phyloP scores from a whole-genome alignment of 257 asterid species.

The Agastache rugosa region DNA sequence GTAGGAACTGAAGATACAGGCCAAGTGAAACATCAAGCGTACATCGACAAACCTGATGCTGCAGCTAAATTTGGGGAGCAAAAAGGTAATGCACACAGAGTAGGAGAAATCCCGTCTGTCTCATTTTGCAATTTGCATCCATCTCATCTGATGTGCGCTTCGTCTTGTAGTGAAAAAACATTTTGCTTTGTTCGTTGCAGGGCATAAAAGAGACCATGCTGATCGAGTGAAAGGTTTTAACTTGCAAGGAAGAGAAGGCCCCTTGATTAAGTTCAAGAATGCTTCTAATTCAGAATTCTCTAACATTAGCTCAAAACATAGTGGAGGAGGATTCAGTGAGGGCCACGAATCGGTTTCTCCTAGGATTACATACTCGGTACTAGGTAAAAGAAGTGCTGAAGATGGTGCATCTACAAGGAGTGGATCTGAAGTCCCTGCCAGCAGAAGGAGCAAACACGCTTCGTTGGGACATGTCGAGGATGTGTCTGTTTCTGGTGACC shows the following conservation, averaged over 20 bases:
- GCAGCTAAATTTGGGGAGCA: constrained; percentile 36
- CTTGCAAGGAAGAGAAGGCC: constrained; percentile 44
- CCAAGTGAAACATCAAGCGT: constrained; percentile 33
- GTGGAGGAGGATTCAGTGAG: constrained; percentile 48
- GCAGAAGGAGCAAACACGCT: constrained; percentile 52
- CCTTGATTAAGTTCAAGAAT: constrained; percentile 45
- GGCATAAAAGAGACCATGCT: constrained; percentile 38
- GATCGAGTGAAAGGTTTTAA: constrained; percentile 59
- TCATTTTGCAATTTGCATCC: not conserved
- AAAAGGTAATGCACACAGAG: constrained; percentile 30
- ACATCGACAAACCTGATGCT: constrained; percentile 28
- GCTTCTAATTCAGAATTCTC: constrained; percentile 38
- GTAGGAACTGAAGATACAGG: constrained; percentile 39
- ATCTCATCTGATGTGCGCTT: constrained; percentile 19
- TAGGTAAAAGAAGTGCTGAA: constrained; percentile 61
- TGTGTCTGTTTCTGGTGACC: constrained; percentile 45
- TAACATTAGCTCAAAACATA: constrained; percentile 41
- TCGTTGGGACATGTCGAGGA: constrained; percentile 44
- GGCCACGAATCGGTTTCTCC: constrained; percentile 57
- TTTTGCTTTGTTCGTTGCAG: constrained; percentile 34
- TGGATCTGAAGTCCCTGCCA: constrained; percentile 48
- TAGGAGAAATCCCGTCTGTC: not conserved
- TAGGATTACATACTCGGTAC: constrained; percentile 42
- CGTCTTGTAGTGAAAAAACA: not conserved
- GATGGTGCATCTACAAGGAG: constrained; percentile 46